These are phyloP conservation scores for Porodaedalea pini DNA, from an alignment of 1,284 basidiomycete species.

Conservation along the genomic window DNA sequence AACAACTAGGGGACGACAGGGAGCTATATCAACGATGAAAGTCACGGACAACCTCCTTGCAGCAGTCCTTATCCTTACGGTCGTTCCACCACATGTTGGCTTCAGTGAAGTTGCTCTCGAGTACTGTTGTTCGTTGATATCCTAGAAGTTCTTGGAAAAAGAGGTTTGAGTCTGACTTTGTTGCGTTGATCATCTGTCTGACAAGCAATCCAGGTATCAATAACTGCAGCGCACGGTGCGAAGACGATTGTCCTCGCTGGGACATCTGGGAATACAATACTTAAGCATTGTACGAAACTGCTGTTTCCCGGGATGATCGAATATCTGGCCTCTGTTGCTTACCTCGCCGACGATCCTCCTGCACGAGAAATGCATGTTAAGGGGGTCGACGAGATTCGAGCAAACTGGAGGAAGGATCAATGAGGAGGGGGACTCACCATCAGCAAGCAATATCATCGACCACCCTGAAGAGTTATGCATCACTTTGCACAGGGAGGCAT, in stretches of 20 bases:
- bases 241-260: slow-evolving; percentile 75
- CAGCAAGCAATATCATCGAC: background rate
- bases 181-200: slow-evolving; percentile 9
- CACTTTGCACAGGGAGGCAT: too few species aligned
- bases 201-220: slow-evolving; percentile 49
- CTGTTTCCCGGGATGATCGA: slow-evolving; percentile 80
- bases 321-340: slow-evolving; percentile 69
- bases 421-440: background rate
- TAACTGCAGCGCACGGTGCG: slow-evolving; percentile 88
- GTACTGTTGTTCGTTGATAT: slow-evolving; percentile 80
- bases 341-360: slow-evolving; percentile 49
- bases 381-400: slow-evolving; percentile 72
- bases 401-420: background rate
- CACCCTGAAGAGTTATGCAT: background rate
- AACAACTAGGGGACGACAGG: slow-evolving; percentile 80
- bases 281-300: slow-evolving; percentile 70
- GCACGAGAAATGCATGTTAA: slow-evolving; percentile 53
- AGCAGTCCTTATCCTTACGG: slow-evolving; percentile 81
- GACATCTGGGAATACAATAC: slow-evolving; percentile 55
- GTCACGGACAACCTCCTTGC: slow-evolving; percentile 90
- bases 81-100: slow-evolving; percentile 64
- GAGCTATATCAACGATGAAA: slow-evolving; percentile 75
- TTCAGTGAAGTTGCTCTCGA: slow-evolving; percentile 79
- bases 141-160: slow-evolving; percentile 67
- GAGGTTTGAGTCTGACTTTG: slow-evolving; percentile 50